Base-by-base conservation (phyloP, 192 early-diverging fungal genomes). In the Funneliformis mosseae region DNA sequence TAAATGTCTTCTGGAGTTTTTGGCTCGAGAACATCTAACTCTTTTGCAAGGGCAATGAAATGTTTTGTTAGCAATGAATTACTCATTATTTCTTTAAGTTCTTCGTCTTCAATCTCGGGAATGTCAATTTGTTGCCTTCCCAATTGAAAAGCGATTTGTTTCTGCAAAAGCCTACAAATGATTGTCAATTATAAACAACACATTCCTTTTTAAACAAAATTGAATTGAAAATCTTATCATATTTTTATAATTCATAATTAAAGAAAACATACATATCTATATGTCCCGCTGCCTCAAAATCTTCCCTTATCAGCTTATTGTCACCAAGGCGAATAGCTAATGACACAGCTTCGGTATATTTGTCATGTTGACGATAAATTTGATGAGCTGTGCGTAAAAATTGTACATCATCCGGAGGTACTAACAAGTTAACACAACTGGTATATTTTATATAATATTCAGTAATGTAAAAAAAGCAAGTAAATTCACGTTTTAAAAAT, bases 1-100 rank as follows among this genome's bases (percentile, higher is more conserved):
- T 99, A 99, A 81, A 99, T 97, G 82, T 99, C 98, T 81, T 98
- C 97, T 3, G 98, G 97, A 18, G 93, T 89, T 87, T 98, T 98
- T 62, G 98, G 91, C 71, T 98, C 98, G 83, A 97, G 87, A 61
- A 99, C 92, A 85, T 97, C 95, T 80, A 99, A 90, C 76, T 98
- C 96, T 73, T 94, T 91, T 0, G 94, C 98, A 27, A 99, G 89
- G 39, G 92, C 90, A 63, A 95, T 89, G 75, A 97, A 99, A 85
- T 96, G 89, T 82, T 94, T 95, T 27, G 96, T 94, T 70, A 98
- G 84, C 38, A 91, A 86, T 6, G 95, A 88, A 84, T 98, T 98
- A 88, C 94, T 94, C 77, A 99, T 85, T 85, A 96, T 97, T 63
- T 94, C 95, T 7, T 90, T 86, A 76, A 98, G 85, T 72, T 96